Base-by-base conservation (phyloP, 768 basidiomycete genomes). In the Asterophora parasitica region DNA sequence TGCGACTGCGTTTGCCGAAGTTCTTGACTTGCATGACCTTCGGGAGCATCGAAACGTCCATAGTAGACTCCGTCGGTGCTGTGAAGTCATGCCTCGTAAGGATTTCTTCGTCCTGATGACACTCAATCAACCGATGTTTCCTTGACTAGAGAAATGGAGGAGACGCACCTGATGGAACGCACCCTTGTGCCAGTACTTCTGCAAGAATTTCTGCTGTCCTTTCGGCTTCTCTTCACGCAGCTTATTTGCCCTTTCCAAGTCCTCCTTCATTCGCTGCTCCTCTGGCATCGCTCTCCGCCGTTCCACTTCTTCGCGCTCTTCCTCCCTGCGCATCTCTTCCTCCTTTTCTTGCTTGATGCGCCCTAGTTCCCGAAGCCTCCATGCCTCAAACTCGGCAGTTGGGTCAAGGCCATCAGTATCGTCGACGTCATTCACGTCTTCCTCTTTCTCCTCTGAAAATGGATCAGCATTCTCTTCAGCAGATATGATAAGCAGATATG, bases 101-200 rank as follows among this genome's bases (percentile, higher is more conserved):
- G 52, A 98, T 81, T 42, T 95, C 92, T 47, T 83, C 81, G 64
- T 97, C 95, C 92, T 64, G 37, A 15, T n/a, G 39, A n/a, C 7
- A 15, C 13, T 8, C 7, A 40, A 3, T 40, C 13, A 27, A 15
- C 17, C 12, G 15, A 23, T 2, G n/a, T 4, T 28, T 12, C 15
- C 16, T 17, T 9, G 17, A 27, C 27, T 36, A 27, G 31, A 46
- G n/a, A 39, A 15, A 8, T 6, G 19, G 7, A 12, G 15, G 9
- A 26, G 9, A 60, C 58, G 27, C 50, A 89, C 93, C 79, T 94
- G 91, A 65, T 96, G 92, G 75, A 98, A 99, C 50, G 95, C 96
- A 58, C 96, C 96, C 68, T 95, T 97, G 73, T 99, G 96, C 83
- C 92, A 98, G 64, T 96, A 99, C 68, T 96, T 98, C 65, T 98